A percentile compares a stretch with the other conserved stretches of the same genome.
These are phyloP conservation scores for Murraya koenigii DNA, from an alignment of 345 rosid genomes.

Conservation along the genomic window DNA sequence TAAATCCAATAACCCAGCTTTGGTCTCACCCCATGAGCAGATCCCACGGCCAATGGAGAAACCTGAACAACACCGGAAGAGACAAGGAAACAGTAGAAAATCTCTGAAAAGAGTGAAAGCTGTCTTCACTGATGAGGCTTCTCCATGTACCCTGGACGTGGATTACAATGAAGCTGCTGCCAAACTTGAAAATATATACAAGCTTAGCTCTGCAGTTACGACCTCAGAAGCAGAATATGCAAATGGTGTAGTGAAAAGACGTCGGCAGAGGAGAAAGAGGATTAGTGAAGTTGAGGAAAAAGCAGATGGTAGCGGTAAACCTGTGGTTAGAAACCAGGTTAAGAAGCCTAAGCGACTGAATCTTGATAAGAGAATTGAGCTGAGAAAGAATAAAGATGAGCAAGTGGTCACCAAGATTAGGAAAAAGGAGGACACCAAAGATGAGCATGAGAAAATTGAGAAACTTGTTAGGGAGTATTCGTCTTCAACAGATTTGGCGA, in stretches of 20 bases:
- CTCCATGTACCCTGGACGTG: conserved; percentile 39
- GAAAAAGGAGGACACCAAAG: conserved; percentile 24
- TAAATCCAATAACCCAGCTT: conserved; percentile 44
- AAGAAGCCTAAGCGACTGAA: conserved; percentile 60
- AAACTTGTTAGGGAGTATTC: conserved; percentile 73
- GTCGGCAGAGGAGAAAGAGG: conserved; percentile 44
- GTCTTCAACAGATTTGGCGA: conserved; percentile 61
- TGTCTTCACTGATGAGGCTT: conserved; percentile 33
- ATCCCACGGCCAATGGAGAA: conserved; percentile 44
- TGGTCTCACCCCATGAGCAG: conserved; percentile 47
- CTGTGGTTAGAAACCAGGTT: conserved; percentile 43
- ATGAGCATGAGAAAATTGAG: conserved; percentile 65
- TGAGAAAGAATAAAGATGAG: conserved; percentile 46
- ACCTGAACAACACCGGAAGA: conserved; percentile 39
- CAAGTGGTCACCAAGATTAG: conserved; percentile 13
- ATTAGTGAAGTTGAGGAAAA: conserved; percentile 32
- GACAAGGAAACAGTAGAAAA: conserved; percentile 41
- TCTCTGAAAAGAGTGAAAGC: conserved; percentile 26
- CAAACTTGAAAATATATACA: conserved; percentile 75
- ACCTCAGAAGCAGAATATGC: conserved; percentile 38
- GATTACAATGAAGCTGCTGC: conserved; percentile 94
- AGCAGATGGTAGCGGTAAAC: conserved; percentile 17
- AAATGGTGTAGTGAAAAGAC: conserved; percentile 25
- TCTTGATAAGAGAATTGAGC: conserved; percentile 62
- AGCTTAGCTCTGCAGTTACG: conserved; percentile 58